Percentiles rank a stretch among this genome's conserved stretches.
These are phyloP conservation scores for Artemisia annua DNA, from an alignment of 129 eudicot genomes.

Conservation along the genomic window DNA sequence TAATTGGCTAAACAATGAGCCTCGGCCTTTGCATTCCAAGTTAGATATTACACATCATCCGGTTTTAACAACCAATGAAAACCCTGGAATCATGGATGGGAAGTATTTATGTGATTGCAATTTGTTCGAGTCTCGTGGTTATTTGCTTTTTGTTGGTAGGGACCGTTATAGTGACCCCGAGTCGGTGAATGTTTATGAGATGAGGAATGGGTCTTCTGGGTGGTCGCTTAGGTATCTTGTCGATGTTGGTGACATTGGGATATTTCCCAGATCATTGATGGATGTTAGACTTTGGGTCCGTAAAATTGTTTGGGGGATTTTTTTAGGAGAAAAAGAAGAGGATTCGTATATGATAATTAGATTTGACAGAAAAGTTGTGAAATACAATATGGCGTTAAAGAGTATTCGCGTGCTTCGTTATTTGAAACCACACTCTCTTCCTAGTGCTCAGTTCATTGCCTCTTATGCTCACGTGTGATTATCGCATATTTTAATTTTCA, in stretches of 20 bases:
- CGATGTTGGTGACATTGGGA: not conserved
- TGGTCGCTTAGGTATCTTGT: not conserved
- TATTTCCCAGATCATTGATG: not conserved
- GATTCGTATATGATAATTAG: not conserved
- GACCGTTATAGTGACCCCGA: too few species aligned
- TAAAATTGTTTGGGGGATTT: not conserved
- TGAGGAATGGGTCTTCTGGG: not conserved
- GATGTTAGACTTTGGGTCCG: not conserved
- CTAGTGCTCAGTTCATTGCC: too few species aligned
- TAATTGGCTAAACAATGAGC: not conserved
- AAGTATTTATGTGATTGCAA: not conserved
- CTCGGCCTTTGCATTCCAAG: not conserved
- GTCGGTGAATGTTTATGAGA: not conserved
- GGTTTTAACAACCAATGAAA: not conserved
- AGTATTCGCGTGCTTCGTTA: not conserved
- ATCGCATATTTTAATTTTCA: too few species aligned
- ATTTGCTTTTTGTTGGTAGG: not conserved
- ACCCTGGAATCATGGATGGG: not conserved
- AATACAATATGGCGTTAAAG: not conserved
- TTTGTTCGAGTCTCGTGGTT: not conserved
- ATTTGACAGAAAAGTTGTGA: not conserved
- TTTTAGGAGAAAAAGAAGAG: not conserved
- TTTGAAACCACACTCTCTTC: too few species aligned
- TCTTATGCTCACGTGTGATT: too few species aligned
- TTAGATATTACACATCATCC: not conserved